A percentile compares a stretch with the other conserved stretches of the same genome.
phyloP scores from a whole-genome alignment of 805 yeast species.

The Wickerhamomyces bisporus region DNA sequence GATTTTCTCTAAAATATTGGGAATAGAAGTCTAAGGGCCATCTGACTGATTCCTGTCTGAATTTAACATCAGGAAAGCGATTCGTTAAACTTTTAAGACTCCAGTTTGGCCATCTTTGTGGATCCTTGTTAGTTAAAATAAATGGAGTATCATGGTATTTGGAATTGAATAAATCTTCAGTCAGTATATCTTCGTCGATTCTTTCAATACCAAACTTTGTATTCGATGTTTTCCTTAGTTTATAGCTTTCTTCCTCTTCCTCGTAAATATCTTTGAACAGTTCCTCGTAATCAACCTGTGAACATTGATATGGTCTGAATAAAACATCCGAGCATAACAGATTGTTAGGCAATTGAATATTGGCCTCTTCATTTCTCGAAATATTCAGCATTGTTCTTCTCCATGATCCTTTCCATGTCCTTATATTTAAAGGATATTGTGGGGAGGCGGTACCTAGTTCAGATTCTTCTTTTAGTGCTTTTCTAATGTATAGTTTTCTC shows the following conservation, averaged over 20 bases:
- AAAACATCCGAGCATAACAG: slow-evolving; percentile 70
- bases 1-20: slow-evolving; percentile 54
- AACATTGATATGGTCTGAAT: slow-evolving; percentile 78
- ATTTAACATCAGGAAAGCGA: slow-evolving; percentile 54
- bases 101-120: slow-evolving; percentile 64
- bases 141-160: slow-evolving; percentile 57
- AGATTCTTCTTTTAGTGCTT: slow-evolving; percentile 12
- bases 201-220: slow-evolving; percentile 42
- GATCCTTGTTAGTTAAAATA: slow-evolving; percentile 35
- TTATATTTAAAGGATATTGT: slow-evolving; percentile 25
- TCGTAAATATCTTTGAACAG: slow-evolving; percentile 44
- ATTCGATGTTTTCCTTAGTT: slow-evolving; percentile 17
- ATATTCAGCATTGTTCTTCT: slow-evolving; percentile 49
- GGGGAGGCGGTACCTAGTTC: slow-evolving; percentile 10
- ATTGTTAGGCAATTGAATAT: slow-evolving; percentile 40
- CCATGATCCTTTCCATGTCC: slow-evolving; percentile 79
- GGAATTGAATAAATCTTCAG: slow-evolving; percentile 40
- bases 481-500: slow-evolving; percentile 52
- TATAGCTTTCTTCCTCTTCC: slow-evolving; percentile 34
- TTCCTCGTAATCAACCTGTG: slow-evolving; percentile 56
- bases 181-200: slow-evolving; percentile 39
- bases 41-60: slow-evolving; percentile 80
- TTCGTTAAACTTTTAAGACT: slow-evolving; percentile 39
- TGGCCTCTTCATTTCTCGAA: slow-evolving; percentile 35
- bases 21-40: slow-evolving; percentile 67